Evolutionary conservation across 306 rosid species (phyloP).

Genomic region (Vigna mungo): DNA sequence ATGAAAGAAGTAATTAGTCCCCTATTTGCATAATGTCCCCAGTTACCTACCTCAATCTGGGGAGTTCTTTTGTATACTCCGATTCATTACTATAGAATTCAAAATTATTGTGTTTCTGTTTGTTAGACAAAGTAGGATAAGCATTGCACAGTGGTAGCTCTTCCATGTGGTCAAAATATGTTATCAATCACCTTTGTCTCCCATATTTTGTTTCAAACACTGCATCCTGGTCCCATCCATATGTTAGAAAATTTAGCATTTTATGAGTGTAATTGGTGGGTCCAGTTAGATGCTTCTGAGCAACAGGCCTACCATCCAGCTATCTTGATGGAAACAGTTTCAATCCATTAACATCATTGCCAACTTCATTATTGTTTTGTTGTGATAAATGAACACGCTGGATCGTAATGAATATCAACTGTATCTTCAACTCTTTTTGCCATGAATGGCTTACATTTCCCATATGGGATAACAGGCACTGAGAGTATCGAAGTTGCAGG

Average conservation of each 20-base stretch:
- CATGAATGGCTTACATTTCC: conserved; percentile 31
- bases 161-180: conserved; percentile 36
- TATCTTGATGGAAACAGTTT: conserved; percentile 47
- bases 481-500: conserved; percentile 39
- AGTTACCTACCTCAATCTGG: conserved; percentile 43
- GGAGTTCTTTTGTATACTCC: conserved; percentile 53
- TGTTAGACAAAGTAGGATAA: conserved; percentile 44
- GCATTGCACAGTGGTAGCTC: conserved; percentile 35
- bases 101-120: conserved; percentile 42
- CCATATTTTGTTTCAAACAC: conserved; percentile 28
- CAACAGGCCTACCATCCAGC: conserved; percentile 53
- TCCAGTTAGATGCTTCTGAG: conserved; percentile 40
- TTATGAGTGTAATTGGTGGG: conserved; percentile 51
- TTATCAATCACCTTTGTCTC: conserved; percentile 39
- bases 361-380: conserved; percentile 49
- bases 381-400: conserved; percentile 45
- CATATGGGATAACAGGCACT: conserved; percentile 33
- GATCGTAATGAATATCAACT: conserved; percentile 45
- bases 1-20: conserved; percentile 40
- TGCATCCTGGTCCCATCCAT: conserved; percentile 44
- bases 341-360: conserved; percentile 58
- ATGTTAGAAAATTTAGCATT: conserved; percentile 37
- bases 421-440: conserved; percentile 35
- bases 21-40: conserved; percentile 30
- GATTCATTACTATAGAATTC: conserved; percentile 53